Evolutionary conservation across 1,284 basidiomycete species (phyloP).

Genomic region (Schizophyllum amplum): DNA sequence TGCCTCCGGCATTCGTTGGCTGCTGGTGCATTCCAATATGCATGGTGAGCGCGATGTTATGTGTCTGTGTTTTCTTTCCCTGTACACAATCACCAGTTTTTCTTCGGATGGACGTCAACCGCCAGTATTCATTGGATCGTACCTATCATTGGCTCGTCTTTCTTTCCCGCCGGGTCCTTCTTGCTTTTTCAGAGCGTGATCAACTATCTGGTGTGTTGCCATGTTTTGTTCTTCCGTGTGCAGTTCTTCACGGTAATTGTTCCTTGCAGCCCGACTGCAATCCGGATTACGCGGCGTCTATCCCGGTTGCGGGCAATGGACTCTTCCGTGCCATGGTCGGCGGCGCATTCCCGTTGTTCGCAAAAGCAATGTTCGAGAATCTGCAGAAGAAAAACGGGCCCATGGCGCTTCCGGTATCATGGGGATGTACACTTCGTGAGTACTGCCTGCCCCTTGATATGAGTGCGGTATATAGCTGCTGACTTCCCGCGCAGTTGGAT

Average conservation of each 20-base stretch:
- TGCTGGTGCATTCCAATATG: conserved; percentile 7
- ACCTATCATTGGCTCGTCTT: conserved; percentile 18
- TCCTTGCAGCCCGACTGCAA: conserved; percentile 16
- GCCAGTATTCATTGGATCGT: conserved; percentile 23
- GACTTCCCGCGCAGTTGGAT: too few relatives aligned
- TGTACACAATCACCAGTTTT: too few relatives aligned
- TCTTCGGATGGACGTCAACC: conserved; percentile 34
- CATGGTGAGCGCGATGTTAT: too few relatives aligned
- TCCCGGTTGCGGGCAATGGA: conserved; percentile 30
- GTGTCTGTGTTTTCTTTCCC: background rate
- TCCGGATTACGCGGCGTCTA: conserved; percentile 26
- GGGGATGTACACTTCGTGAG: background rate
- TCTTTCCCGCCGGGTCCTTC: conserved; percentile 21
- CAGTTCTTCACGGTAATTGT: too few relatives aligned
- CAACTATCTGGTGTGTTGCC: conserved; percentile 22
- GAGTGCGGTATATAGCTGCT: background rate
- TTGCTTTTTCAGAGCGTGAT: conserved; percentile 25
- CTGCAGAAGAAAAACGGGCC: conserved; percentile 7
- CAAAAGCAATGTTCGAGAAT: conserved; percentile 22
- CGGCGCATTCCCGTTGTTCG: conserved; percentile 28
- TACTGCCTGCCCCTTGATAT: background rate
- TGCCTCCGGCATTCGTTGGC: conserved; percentile 6
- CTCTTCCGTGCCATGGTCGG: conserved; percentile 27
- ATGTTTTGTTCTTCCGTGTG: too few relatives aligned
- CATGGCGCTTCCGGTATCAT: background rate